A percentile compares a stretch with the other conserved stretches of the same genome.
phyloP scores from a whole-genome alignment of 345 rosid genomes.

The Psidium friedrichsthalianum region DNA sequence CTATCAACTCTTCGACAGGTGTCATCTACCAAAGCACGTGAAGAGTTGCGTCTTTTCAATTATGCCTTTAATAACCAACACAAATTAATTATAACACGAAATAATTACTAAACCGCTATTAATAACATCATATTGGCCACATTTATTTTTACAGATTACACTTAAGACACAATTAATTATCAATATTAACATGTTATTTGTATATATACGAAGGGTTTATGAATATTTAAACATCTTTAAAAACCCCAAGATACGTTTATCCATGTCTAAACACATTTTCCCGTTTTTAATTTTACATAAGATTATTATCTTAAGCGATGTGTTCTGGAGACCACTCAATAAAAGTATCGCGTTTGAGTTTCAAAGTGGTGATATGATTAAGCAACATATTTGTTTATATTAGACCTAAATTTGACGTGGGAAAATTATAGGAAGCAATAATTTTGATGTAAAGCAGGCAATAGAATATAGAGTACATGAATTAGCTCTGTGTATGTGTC shows the following conservation, averaged over 20 bases:
- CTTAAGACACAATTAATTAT: neutral
- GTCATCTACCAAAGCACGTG: too few species aligned
- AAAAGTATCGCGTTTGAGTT: too few species aligned
- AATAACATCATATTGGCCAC: too few species aligned
- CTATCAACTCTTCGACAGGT: too few species aligned
- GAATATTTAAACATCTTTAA: neutral
- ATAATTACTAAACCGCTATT: too few species aligned
- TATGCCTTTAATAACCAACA: too few species aligned
- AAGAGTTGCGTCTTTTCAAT: too few species aligned
- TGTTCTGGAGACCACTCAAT: neutral
- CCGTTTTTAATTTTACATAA: neutral
- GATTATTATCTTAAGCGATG: too few species aligned
- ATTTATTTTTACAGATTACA: too few species aligned
- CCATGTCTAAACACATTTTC: neutral
- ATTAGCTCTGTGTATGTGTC: neutral
- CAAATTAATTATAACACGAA: too few species aligned
- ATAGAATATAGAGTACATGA: neutral
- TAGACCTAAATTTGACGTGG: neutral
- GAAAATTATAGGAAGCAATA: neutral
- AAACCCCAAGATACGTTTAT: neutral
- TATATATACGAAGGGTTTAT: neutral
- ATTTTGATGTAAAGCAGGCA: neutral
- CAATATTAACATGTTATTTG: neutral
- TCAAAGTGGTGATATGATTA: neutral
- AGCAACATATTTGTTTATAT: neutral